Percentiles rank a stretch among this genome's conserved stretches.
Evolutionary conservation across 495 filamentous ascomycete species (phyloP).

Genomic region (Podospora comata): DNA sequence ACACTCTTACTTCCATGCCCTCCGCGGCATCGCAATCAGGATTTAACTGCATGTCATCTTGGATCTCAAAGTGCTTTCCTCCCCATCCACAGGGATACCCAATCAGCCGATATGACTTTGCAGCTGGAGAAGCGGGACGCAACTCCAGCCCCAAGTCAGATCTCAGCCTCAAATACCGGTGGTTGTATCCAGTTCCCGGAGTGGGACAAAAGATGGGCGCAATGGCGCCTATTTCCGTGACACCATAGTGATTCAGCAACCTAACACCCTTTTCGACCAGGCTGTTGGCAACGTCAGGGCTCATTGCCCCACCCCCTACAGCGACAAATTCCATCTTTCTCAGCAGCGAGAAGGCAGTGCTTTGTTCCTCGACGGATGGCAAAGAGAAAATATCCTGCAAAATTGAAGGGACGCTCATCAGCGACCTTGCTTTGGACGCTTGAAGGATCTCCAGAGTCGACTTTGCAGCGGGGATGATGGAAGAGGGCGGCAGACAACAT

Average conservation of each 20-base stretch:
- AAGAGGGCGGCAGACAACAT: not conserved
- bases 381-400: not conserved
- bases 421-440: not conserved
- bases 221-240: not conserved
- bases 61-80: not conserved
- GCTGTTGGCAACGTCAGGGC: not conserved
- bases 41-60: not conserved
- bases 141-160: not conserved
- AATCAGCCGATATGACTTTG: not conserved
- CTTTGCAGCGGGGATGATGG: not conserved
- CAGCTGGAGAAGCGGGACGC: not conserved
- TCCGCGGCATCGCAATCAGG: not conserved
- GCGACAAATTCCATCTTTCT: not conserved
- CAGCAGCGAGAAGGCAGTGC: not conserved
- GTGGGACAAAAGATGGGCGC: not conserved
- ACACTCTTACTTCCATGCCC: not conserved
- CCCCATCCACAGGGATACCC: not conserved
- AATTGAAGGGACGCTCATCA: not conserved
- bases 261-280: not conserved
- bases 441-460: not conserved
- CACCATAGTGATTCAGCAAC: not conserved
- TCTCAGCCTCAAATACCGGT: not conserved
- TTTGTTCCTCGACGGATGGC: not conserved
- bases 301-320: not conserved
- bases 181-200: not conserved